Base-by-base conservation (phyloP, 805 yeast species). In the Saturnispora halmiae region DNA sequence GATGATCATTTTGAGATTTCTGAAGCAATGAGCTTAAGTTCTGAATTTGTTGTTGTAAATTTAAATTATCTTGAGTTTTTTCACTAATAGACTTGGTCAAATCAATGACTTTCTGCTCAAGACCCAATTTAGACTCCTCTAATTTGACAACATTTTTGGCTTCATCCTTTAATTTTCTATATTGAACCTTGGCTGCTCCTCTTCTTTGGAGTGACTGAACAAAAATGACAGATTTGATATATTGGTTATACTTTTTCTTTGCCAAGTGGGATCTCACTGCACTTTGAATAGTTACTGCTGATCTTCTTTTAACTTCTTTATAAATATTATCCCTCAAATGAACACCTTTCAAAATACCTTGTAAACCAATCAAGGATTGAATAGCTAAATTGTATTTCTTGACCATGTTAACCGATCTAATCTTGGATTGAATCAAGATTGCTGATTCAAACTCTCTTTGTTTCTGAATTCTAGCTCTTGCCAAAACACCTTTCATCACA, bases 101-200 rank as follows among this genome's bases (percentile, higher is more conserved):
- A 61, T 88, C 94, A 49, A 92, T 87, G n/a, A 94, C 96, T 69
- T 94, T 92, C 63, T 92, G 92, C 62, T 92, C 99, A 54, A 94
- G 73, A 59, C 82, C 77, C 64, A 86, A 92, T 53, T 94, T 87
- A 30, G 85, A 94, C 59, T 90, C 95, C 61, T 85, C 77, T 66
- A 85, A 73, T 56, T 82, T 94, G 58, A 81, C 80, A 34, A 86
- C 94, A 13, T 95, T 85, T 58, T 85, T 85, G 24, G 96, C 95
- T 49, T 92, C 97, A n/a, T 71, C 72, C 58, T 77, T 83, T 59
- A 86, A 67, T 43, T 68, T 63, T 47, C 66, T 64, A 51, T 84
- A 74, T 57, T 82, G 80, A 38, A 65, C 65, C 47, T 66, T 66
- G 20, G 99, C 99, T 44, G 69, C 63, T 46, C 74, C 76, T 54